Conservation (phyloP, 495 filamentous ascomycete species). For the Staphylotrichum longicolle region DNA sequence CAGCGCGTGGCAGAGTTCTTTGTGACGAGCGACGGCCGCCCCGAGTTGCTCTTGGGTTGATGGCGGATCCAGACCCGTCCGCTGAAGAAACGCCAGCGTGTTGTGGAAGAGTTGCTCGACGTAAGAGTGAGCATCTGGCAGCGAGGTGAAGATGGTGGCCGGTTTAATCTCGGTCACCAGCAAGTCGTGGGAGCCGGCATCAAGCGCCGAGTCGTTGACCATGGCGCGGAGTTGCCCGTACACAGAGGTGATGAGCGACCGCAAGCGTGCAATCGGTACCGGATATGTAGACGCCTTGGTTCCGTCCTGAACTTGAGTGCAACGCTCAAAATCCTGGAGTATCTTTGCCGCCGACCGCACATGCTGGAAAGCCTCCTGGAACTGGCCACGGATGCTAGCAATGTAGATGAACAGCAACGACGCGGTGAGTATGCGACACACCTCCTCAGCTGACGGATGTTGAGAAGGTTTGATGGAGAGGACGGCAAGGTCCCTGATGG, state of each 20-base stretch:
- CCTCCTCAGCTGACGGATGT: conserved; percentile 12
- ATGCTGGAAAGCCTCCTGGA: conserved; percentile 23
- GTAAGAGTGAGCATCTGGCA: conserved; percentile 21
- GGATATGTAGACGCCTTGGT: conserved; percentile 9
- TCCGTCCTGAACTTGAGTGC: background rate
- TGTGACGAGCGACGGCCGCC: conserved; percentile 11
- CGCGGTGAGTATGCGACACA: conserved; percentile 20
- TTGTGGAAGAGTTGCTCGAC: conserved; percentile 22
- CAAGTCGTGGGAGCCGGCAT: background rate
- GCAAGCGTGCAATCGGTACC: conserved; percentile 16
- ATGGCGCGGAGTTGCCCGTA: conserved; percentile 25
- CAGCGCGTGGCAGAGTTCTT: conserved; percentile 16
- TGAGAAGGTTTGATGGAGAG: background rate
- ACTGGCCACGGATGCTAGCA: conserved; percentile 22
- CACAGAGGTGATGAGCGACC: conserved; percentile 14
- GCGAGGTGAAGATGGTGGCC: conserved; percentile 19
- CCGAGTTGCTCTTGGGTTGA: conserved; percentile 1
- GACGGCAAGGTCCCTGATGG: conserved; percentile 16
- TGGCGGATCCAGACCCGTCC: background rate
- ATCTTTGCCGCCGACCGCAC: conserved; percentile 23
- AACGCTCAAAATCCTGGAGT: conserved; percentile 18
- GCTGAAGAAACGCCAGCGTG: conserved; percentile 21
- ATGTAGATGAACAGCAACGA: conserved; percentile 28
- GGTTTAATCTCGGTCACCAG: conserved; percentile 14
- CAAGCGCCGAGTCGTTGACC: conserved; percentile 12